These are phyloP conservation scores for Monosporascus sp. DNA, from an alignment of 2,329 filamentous ascomycete species.

Conservation along the genomic window DNA sequence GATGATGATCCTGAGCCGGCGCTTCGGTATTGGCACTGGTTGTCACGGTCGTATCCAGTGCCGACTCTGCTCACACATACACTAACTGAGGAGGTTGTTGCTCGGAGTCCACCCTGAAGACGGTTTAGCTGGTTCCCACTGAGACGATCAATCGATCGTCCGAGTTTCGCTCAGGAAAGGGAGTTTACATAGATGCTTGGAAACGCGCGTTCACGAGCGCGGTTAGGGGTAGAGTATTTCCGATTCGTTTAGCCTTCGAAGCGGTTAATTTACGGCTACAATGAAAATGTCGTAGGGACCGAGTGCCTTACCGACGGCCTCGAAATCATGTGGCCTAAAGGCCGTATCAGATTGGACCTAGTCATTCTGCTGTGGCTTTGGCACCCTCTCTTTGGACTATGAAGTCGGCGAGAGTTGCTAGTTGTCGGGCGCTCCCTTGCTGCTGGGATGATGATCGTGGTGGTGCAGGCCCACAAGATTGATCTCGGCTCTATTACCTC, in stretches of 20 bases:
- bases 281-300: too few species aligned
- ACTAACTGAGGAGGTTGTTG: constrained; percentile 10
- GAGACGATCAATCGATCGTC: background rate
- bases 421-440: background rate
- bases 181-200: constrained; percentile 21
- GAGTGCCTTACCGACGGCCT: constrained; percentile 23
- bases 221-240: constrained; percentile 19
- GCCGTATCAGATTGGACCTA: constrained; percentile 22
- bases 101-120: background rate
- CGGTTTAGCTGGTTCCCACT: constrained; percentile 6
- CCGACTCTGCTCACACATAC: constrained; percentile 10
- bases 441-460: too few species aligned
- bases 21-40: background rate
- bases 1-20: background rate
- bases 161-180: background rate
- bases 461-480: too few species aligned
- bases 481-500: too few species aligned
- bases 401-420: constrained; percentile 2
- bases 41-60: background rate
- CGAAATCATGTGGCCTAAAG: constrained; percentile 22
- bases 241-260: constrained; percentile 18
- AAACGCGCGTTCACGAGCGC: constrained; percentile 17
- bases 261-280: constrained; percentile 8
- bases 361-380: constrained; percentile 22
- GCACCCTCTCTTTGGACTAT: constrained; percentile 4